Evolutionary conservation across 2,329 filamentous ascomycete species (phyloP).

Genomic region (Diplodia corticola): DNA sequence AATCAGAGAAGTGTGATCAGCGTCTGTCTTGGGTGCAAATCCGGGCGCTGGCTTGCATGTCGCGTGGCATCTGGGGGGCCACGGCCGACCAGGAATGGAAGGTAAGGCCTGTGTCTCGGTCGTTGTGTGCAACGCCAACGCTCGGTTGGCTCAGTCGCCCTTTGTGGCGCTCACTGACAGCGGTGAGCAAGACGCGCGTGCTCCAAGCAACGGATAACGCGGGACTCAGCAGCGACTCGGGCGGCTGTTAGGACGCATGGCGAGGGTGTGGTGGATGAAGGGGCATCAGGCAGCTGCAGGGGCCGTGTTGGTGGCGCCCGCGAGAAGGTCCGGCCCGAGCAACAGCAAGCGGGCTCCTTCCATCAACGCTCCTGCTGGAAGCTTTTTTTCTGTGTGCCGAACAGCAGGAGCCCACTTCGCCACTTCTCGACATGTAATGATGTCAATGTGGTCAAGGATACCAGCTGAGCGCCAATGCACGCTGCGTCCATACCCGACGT

Average conservation of each 20-base stretch:
- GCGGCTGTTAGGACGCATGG: background rate
- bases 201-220: background rate
- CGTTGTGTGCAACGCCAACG: background rate
- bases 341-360: background rate
- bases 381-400: background rate
- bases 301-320: conserved; percentile 2
- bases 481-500: background rate
- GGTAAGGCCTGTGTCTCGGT: background rate
- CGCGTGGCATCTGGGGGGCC: background rate
- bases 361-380: background rate
- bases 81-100: background rate
- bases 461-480: background rate
- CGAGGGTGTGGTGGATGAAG: background rate
- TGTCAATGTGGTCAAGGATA: too few species aligned
- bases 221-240: background rate
- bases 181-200: conserved; percentile 4
- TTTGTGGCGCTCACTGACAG: background rate
- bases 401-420: background rate
- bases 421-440: too few species aligned
- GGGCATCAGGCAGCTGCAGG: conserved; percentile 4
- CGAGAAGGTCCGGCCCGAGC: background rate
- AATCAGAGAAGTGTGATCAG: background rate
- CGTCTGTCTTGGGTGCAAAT: background rate
- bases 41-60: background rate
- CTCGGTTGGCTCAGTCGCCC: background rate